These are phyloP conservation scores for Elsinoe batatas DNA, from an alignment of 2,329 filamentous ascomycete species.

Conservation along the genomic window DNA sequence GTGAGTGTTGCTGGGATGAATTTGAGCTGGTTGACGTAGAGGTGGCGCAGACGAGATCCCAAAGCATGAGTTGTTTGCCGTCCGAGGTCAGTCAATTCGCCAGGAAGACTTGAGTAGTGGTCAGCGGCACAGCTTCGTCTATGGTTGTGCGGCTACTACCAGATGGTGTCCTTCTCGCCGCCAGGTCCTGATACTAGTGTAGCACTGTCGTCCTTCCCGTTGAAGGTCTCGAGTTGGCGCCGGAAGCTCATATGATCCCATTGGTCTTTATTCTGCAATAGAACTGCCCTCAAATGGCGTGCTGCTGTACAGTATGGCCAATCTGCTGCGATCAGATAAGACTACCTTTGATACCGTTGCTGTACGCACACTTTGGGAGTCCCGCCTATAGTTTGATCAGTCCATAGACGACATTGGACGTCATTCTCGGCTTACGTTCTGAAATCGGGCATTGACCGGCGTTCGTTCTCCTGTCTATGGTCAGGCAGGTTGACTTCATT, in stretches of 20 bases:
- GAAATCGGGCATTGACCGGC: constrained; percentile 79
- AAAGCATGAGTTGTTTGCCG: constrained; percentile 40
- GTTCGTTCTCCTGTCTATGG: constrained; percentile 51
- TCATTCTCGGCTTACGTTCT: constrained; percentile 56
- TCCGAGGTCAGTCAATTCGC: constrained; percentile 42
- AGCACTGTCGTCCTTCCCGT: constrained; percentile 45
- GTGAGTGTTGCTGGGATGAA: constrained; percentile 39
- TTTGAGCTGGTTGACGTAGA: constrained; percentile 41
- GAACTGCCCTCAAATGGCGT: constrained; percentile 56
- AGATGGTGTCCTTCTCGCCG: constrained; percentile 69
- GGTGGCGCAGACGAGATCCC: constrained; percentile 37
- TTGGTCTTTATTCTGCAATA: constrained; percentile 44
- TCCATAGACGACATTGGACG: neutral
- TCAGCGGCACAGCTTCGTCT: neutral
- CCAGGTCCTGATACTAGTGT: constrained; percentile 56
- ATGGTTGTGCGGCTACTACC: constrained; percentile 42
- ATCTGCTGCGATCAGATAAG: constrained; percentile 30
- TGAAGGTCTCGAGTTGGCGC: constrained; percentile 72
- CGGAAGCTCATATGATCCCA: constrained; percentile 54
- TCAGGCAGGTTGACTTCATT: neutral
- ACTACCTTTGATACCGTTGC: neutral
- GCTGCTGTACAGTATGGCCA: constrained; percentile 90
- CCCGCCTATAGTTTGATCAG: constrained; percentile 33
- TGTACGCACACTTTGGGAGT: constrained; percentile 36
- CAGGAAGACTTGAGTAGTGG: constrained; percentile 29